Evolutionary conservation across 352 stramenopile genomes (phyloP), one percentile per base, ranked within the genome.

Genomic region (Globisporangium nunn): DNA sequence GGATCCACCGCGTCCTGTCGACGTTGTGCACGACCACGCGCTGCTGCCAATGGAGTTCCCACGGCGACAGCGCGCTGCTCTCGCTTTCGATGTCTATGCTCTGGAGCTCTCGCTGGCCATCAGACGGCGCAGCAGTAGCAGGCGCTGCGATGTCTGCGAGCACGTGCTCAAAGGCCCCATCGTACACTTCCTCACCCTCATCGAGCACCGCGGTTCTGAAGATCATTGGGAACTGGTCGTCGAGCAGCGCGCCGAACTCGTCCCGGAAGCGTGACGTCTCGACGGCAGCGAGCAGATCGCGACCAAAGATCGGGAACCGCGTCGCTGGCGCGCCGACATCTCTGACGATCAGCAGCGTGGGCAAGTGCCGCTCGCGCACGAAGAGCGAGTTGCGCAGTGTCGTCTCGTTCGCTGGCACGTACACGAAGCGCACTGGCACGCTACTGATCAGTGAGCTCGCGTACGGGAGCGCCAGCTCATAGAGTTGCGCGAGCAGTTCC

Each of bases 391-490:
- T 61, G 12, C 59, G 63, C 28, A 80, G 50, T 28, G 50, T 58
- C 3, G 28, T 46, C 50, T 76, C 58, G 8, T 66, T n/a, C 17
- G 46, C 58, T 2, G 59, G 50, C 5, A 80, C 59, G 5, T 67
- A 31, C 35, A 80, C 31, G 52, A 80, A 80, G 5, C 68, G 68
- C 44, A 77, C 50, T 15, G 30, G 35, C 56, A 57, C 39, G 31
- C 45, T 44, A 15, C 46, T 56, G 1, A 31, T 23, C 18, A 48
- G 3, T 4, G 35, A 4, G 11, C 40, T 44, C 23, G 60, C 61
- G 50, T 72, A 72, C 3, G 17, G 17, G 11, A 30, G n/a, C 1
- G 68, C 65, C 4, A 76, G 31, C 10, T 55, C 40, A 12, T 70
- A 18, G 0, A 52, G 28, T 18, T 66, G 48, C 6, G 15, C 2